Conservation (phyloP, 768 basidiomycete species). For the Phanerochaete carnosa region DNA sequence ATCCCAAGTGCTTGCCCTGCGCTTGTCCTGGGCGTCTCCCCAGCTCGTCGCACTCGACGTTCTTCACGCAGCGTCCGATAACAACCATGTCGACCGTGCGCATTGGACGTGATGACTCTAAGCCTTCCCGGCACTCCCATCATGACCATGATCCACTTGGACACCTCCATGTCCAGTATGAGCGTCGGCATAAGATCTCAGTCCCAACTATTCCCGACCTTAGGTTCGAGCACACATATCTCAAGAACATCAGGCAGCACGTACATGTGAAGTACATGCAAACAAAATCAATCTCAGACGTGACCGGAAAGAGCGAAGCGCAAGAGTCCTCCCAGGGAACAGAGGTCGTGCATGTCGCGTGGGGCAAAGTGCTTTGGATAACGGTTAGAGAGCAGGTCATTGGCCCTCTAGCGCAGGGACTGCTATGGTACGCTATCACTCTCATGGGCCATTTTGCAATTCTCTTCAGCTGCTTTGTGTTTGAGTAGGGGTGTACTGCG, state of each 20-base stretch:
- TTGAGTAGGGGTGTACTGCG: conserved; percentile 3
- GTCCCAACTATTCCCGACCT: conserved; percentile 62
- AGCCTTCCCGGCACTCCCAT: neutral
- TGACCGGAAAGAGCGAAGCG: conserved; percentile 29
- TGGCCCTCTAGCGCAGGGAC: conserved; percentile 64
- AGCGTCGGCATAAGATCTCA: neutral
- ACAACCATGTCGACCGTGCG: neutral
- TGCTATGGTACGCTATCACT: conserved; percentile 50
- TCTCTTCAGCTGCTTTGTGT: neutral
- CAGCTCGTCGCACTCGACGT: neutral
- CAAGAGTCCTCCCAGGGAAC: conserved; percentile 13
- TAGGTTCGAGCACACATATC: conserved; percentile 71
- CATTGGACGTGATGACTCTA: conserved; percentile 1
- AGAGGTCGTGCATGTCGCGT: conserved; percentile 35
- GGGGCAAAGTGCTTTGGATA: conserved; percentile 58
- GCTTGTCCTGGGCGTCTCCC: neutral
- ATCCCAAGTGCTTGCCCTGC: neutral
- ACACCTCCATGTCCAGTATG: neutral
- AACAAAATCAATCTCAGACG: conserved; percentile 5
- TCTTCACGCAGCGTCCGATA: neutral
- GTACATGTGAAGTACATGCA: conserved; percentile 35
- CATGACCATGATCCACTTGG: neutral
- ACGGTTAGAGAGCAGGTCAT: conserved; percentile 68
- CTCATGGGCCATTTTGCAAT: neutral
- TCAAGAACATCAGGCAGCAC: conserved; percentile 55